These are phyloP conservation scores for Teratosphaeria epicoccoides DNA, from an alignment of 2,329 filamentous ascomycete species.

Conservation along the genomic window DNA sequence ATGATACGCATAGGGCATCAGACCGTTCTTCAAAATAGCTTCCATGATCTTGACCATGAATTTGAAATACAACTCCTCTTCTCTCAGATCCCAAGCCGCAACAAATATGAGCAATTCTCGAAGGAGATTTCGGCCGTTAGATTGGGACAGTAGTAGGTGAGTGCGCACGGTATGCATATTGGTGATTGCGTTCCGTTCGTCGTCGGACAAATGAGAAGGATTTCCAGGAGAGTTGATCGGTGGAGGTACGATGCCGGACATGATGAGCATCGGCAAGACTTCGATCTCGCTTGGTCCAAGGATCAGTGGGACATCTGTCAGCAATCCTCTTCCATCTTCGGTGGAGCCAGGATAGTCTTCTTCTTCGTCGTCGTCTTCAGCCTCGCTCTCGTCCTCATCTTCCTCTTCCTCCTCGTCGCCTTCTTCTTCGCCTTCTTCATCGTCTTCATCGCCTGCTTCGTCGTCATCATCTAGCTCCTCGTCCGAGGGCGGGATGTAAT, in stretches of 20 bases:
- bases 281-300: conserved; percentile 92
- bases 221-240: conserved; percentile 48
- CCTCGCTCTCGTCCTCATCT: conserved; percentile 41
- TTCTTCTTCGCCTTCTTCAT: conserved; percentile 4
- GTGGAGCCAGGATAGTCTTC: conserved; percentile 53
- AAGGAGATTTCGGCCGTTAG: conserved; percentile 80
- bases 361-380: conserved; percentile 61
- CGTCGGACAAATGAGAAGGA: conserved; percentile 28
- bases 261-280: conserved; percentile 92
- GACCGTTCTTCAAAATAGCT: conserved; percentile 75
- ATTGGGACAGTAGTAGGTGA: conserved; percentile 77
- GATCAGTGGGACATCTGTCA: conserved; percentile 91
- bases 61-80: conserved; percentile 90
- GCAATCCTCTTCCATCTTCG: conserved; percentile 66
- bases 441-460: not conserved
- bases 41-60: conserved; percentile 95
- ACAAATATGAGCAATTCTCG: conserved; percentile 91
- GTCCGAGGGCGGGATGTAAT: not conserved
- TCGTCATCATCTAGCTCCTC: conserved; percentile 1
- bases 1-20: conserved; percentile 87
- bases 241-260: conserved; percentile 84
- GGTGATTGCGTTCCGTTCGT: conserved; percentile 46
- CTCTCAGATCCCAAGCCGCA: conserved; percentile 89
- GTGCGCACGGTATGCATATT: conserved; percentile 86
- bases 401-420: conserved; percentile 12